Conservation (phyloP, 257 asterid species). For the Solanum clarkiae region DNA sequence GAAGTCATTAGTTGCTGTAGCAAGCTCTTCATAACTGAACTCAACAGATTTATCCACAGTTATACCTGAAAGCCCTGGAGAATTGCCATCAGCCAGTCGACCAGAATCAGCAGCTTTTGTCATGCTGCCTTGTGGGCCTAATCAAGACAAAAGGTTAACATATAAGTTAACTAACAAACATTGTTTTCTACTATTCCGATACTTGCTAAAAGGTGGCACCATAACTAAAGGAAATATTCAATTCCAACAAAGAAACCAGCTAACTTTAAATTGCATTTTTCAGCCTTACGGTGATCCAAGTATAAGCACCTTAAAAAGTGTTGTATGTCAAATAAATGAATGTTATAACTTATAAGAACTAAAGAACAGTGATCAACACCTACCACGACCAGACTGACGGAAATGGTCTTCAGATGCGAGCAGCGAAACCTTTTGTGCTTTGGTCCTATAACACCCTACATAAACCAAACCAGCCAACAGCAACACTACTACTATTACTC, state of each 20-base stretch:
- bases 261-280: neutral
- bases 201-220: neutral
- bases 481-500: constrained; percentile 28
- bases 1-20: constrained; percentile 70
- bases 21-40: constrained; percentile 92
- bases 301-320: neutral
- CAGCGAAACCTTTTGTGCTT: constrained; percentile 22
- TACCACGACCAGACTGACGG: constrained; percentile 20
- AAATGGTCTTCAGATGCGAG: constrained; percentile 42
- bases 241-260: neutral
- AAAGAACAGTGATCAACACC: neutral
- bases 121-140: constrained; percentile 17
- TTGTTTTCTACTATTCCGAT: neutral
- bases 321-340: neutral
- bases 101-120: constrained; percentile 26
- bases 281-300: neutral
- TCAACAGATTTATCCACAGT: constrained; percentile 87
- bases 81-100: constrained; percentile 22
- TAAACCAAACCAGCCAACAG: constrained; percentile 41
- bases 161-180: neutral
- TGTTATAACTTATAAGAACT: neutral
- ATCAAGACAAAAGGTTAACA: constrained; percentile 3
- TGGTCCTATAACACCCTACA: constrained; percentile 34
- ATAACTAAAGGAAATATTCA: neutral
- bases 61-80: constrained; percentile 51